phyloP scores from a whole-genome alignment of 352 stramenopile genomes.

The Lagenidium giganteum region DNA sequence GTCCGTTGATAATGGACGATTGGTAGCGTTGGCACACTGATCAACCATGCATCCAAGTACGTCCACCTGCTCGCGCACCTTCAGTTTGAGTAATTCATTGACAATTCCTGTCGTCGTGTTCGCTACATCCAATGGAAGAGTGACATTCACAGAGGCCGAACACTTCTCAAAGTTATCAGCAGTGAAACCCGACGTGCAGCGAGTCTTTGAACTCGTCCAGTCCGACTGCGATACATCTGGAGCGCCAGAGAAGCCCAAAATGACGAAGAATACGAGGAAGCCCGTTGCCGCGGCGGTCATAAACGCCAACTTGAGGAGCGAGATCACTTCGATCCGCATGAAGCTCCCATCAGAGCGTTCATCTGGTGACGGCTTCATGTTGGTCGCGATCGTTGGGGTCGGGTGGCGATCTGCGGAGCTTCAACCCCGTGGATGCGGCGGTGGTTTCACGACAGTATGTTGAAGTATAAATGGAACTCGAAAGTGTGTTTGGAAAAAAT shows the following conservation, averaged over 20 bases:
- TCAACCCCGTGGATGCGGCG: no score
- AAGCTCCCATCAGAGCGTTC: constrained; percentile 36
- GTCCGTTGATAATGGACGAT: constrained; percentile 23
- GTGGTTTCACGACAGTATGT: no score
- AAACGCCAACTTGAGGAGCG: constrained; percentile 43
- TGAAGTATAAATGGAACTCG: no score
- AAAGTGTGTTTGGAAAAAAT: no score
- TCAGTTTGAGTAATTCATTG: constrained; percentile 31
- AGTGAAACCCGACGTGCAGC: constrained; percentile 54
- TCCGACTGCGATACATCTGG: constrained; percentile 35
- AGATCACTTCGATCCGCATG: constrained; percentile 59
- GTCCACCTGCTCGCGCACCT: constrained; percentile 18
- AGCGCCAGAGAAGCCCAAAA: constrained; percentile 32
- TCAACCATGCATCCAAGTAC: constrained; percentile 52
- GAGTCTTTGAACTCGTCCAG: constrained; percentile 39
- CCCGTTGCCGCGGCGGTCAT: constrained; percentile 19
- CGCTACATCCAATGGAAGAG: background rate
- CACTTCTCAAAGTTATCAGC: constrained; percentile 28
- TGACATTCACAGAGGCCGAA: constrained; percentile 5
- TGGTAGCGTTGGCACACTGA: constrained; percentile 35
- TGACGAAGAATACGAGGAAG: constrained; percentile 36
- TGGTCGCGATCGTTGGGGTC: no score
- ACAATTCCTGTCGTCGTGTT: constrained; percentile 31
- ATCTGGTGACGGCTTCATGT: no score
- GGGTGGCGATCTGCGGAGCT: no score